Base-by-base conservation (phyloP, 352 stramenopile species). In the Stephanocyclus meneghinianus region DNA sequence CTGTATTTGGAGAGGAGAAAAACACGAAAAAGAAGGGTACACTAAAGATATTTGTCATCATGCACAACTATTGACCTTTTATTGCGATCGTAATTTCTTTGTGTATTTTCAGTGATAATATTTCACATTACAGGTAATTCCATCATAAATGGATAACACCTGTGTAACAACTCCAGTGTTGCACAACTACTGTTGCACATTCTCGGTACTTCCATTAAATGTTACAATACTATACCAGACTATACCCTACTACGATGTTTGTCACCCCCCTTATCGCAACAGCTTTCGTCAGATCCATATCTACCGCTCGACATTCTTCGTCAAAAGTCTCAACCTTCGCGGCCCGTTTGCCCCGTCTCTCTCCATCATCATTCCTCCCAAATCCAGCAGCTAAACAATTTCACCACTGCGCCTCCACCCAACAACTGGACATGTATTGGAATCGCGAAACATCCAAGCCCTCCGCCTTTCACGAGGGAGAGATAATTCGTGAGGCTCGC, bases 381-480 rank as follows among this genome's bases (percentile, higher is more conserved):
- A 4, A 1, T 16, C 26, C 26, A 16, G 13, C 16, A 29, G 5
- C 51, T 4, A 16, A 3, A 26, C 9, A 32, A 10, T 37, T 32
- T 15, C 21, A 35, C 26, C 11, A 60, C 11, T 21, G 15, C 51
- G 45, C n/a, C n/a, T 37, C 44, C n/a, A 42, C 9, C 40, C 15
- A 21, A 21, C 44, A 29, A 18, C n/a, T 32, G 0, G 35, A 40
- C 11, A 61, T 62, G 32, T 85, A 85, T 53, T 84, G 80, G 75
- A 86, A 86, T 48, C 76, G 80, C 32, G 80, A 84, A 53, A 78
- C 57, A 21, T 74, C 32, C 45, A 35, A 61, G 60, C 50, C 37
- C 10, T 42, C 35, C 44, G n/a, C 40, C 2, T 57, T n/a, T 45
- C 7, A 15, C 29, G 59, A 68, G 9, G 77, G 65, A 8, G 16